Conservation (phyloP, 1,284 basidiomycete genomes). For the Taiwanofungus camphoratus region DNA sequence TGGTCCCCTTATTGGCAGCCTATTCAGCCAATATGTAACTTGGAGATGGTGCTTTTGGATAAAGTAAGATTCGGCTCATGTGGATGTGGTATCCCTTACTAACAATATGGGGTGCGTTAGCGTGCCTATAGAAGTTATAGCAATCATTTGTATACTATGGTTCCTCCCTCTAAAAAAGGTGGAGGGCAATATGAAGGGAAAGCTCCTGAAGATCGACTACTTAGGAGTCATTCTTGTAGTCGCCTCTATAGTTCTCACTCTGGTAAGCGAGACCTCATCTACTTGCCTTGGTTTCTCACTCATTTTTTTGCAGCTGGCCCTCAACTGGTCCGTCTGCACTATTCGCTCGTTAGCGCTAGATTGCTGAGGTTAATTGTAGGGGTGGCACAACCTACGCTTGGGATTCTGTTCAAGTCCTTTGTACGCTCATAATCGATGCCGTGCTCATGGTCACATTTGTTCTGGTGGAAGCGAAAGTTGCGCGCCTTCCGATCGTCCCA, state of each 20-base stretch:
- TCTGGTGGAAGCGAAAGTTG: conserved; percentile 36
- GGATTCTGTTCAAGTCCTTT: conserved; percentile 34
- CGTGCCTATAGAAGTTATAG: conserved; percentile 31
- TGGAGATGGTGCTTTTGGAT: conserved; percentile 4
- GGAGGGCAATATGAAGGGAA: conserved; percentile 28
- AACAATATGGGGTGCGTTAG: conserved; percentile 28
- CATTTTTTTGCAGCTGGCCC: neutral
- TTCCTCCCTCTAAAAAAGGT: conserved; percentile 38
- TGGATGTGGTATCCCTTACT: too few relatives aligned
- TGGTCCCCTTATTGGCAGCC: conserved; percentile 11
- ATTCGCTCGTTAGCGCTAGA: neutral
- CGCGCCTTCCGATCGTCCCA: conserved; percentile 35
- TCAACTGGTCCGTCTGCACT: neutral
- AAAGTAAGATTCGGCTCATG: neutral
- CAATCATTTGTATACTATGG: conserved; percentile 32
- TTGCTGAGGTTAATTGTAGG: conserved; percentile 9
- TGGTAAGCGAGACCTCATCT: conserved; percentile 14
- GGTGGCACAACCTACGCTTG: conserved; percentile 34
- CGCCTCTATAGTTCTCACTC: conserved; percentile 34
- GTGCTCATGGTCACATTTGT: conserved; percentile 34
- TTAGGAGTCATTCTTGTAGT: conserved; percentile 36
- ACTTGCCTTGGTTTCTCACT: neutral
- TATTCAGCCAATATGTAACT: conserved; percentile 12
- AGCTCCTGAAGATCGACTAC: conserved; percentile 34
- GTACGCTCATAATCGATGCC: conserved; percentile 34